Conservation (phyloP, 345 rosid genomes). For the Laguncularia racemosa region DNA sequence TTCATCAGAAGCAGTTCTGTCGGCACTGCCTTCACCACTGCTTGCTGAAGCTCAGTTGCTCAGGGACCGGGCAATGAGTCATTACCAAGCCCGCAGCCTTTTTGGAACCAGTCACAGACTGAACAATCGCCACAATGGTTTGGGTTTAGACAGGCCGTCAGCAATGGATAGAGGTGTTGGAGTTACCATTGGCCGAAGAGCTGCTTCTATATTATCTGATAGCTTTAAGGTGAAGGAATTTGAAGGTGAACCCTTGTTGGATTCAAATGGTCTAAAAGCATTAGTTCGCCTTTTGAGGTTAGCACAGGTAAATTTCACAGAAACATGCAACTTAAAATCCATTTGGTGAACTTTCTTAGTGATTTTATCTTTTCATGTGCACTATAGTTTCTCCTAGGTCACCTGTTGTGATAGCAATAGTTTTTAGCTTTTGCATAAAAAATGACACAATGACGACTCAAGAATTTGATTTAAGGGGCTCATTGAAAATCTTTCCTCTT, state of each 20-base stretch:
- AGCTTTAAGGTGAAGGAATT: conserved; percentile 67
- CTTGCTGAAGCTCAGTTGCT: conserved; percentile 98
- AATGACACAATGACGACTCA: too few relatives aligned
- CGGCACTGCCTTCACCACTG: conserved; percentile 86
- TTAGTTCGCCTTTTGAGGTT: conserved; percentile 70
- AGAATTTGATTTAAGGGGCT: too few relatives aligned
- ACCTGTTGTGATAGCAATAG: too few relatives aligned
- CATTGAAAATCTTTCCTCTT: too few relatives aligned
- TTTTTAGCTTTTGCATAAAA: too few relatives aligned
- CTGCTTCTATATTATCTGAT: conserved; percentile 51
- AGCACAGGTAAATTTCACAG: conserved; percentile 58
- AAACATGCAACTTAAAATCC: conserved; percentile 5
- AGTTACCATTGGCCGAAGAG: conserved; percentile 68
- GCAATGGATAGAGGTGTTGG: conserved; percentile 97
- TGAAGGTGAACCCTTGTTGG: conserved; percentile 85
- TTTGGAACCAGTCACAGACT: conserved; percentile 79
- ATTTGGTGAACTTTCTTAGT: conserved; percentile 12
- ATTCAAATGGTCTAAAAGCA: conserved; percentile 66
- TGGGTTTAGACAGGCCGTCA: conserved; percentile 81
- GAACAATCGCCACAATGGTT: conserved; percentile 69
- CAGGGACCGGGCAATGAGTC: conserved; percentile 97
- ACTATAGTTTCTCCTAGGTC: too few relatives aligned
- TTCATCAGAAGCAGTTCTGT: conserved; percentile 89
- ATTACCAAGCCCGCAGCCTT: conserved; percentile 87
- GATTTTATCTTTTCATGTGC: conserved; percentile 5